Evolutionary conservation across 768 basidiomycete genomes (phyloP), one percentile per base, ranked within the genome.

Genomic region (Saitozyma sp.): DNA sequence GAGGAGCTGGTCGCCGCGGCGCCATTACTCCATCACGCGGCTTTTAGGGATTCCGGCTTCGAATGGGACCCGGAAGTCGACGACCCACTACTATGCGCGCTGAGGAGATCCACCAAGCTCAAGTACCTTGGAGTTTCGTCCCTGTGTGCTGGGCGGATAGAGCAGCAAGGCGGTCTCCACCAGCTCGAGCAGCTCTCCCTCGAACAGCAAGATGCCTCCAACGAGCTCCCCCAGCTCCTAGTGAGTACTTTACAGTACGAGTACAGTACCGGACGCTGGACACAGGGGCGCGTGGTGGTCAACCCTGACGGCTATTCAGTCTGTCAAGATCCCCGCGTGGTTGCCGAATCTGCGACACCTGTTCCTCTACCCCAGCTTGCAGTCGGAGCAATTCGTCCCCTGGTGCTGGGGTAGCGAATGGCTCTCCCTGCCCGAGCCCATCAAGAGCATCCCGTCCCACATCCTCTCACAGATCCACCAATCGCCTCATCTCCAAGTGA

Each of bases 61-160:
- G 45, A 17, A 9, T 69, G 68, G 68, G 14, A 48, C 3, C 62
- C 68, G 10, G 4, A 40, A n/a, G n/a, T 46, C 20, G 56, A 57
- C 38, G 61, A 58, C 49, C 10, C 53, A 20, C 29, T 55, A 8
- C 17, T 61, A 4, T 11, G 40, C 16, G 9, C 7, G 8, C 42
- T 61, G 19, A n/a, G 17, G 38, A 37, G 17, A 1, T 8, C 37
- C 9, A 10, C 3, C 8, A 13, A 17, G 40, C 49, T 59, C 1
- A 9, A 41, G 17, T 59, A 52, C 39, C 58, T 59, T n/a, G 38
- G 50, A 13, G 37, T 29, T 2, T 29, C 29, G 29, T 29, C 29
- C 29, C 29, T 29, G 29, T 29, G 29, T 5, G 29, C 29, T 29
- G 29, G 29, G 29, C 2, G 5, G 29, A 29, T 29, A 5, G 29